Percentiles rank a stretch among this genome's conserved stretches.
phyloP scores from a whole-genome alignment of 805 yeast genomes.

The Ogataea polymorpha region DNA sequence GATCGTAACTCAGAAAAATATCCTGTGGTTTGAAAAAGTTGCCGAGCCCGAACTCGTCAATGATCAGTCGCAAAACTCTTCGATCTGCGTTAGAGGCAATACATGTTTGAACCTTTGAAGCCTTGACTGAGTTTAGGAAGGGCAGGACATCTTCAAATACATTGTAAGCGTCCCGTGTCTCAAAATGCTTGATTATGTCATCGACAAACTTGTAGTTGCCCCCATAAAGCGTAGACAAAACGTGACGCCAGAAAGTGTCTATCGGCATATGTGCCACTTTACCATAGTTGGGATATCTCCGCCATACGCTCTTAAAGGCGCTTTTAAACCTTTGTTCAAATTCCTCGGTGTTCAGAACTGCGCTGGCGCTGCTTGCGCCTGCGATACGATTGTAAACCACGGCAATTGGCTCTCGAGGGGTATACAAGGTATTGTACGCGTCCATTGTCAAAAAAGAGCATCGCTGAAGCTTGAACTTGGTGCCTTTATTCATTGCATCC shows the following conservation, averaged over 20 bases:
- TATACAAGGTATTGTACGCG: slow-evolving; percentile 64
- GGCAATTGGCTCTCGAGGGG: slow-evolving; percentile 52
- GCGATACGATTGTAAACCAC: slow-evolving; percentile 53
- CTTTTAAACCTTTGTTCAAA: slow-evolving; percentile 31
- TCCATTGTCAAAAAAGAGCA: slow-evolving; percentile 53
- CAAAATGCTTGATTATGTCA: slow-evolving; percentile 47
- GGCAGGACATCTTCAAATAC: slow-evolving; percentile 53
- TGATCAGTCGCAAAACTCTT: slow-evolving; percentile 42
- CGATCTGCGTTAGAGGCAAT: slow-evolving; percentile 64
- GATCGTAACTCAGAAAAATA: slow-evolving; percentile 54
- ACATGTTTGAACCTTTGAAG: slow-evolving; percentile 36
- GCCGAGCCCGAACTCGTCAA: slow-evolving; percentile 42
- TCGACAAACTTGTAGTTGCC: slow-evolving; percentile 34
- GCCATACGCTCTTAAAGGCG: slow-evolving; percentile 35
- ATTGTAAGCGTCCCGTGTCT: slow-evolving; percentile 48
- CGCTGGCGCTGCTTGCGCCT: slow-evolving; percentile 39
- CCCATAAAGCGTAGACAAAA: slow-evolving; percentile 29
- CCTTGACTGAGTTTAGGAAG: slow-evolving; percentile 34
- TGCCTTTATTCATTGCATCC: neutral
- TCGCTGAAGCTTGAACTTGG: slow-evolving; percentile 30
- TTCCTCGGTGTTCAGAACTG: slow-evolving; percentile 21
- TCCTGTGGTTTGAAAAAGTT: slow-evolving; percentile 37
- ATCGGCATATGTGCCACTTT: slow-evolving; percentile 36
- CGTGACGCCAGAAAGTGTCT: slow-evolving; percentile 56
- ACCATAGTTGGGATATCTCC: slow-evolving; percentile 61